Conservation (phyloP, 2,329 filamentous ascomycete species). For the Dactylellina cionopaga region DNA sequence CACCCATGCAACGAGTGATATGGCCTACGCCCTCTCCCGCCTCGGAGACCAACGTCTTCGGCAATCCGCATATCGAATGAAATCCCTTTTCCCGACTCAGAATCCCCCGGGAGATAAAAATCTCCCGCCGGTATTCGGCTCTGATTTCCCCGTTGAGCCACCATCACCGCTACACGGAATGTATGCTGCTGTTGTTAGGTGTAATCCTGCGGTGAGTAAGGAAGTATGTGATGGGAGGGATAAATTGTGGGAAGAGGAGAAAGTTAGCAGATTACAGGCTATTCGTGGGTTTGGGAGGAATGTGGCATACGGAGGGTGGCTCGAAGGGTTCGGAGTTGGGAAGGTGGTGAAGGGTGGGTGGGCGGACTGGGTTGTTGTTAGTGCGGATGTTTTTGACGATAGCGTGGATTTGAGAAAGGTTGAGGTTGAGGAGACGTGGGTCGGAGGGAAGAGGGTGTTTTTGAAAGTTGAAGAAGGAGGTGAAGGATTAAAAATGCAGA, state of each 20-base stretch:
- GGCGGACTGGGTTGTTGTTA: conserved; percentile 77
- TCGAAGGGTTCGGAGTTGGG: conserved; percentile 68
- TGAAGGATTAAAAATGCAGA: too few species aligned
- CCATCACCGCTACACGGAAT: conserved; percentile 74
- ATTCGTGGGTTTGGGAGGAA: conserved; percentile 71
- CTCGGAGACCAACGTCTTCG: conserved; percentile 69
- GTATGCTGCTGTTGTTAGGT: conserved; percentile 73
- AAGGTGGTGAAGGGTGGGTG: conserved; percentile 70
- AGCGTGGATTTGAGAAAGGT: conserved; percentile 66
- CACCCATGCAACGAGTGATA: conserved; percentile 77
- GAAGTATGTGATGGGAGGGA: conserved; percentile 62
- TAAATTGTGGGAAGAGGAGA: conserved; percentile 71
- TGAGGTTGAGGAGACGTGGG: conserved; percentile 74
- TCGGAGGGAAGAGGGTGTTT: conserved; percentile 67
- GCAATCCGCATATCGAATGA: conserved; percentile 73
- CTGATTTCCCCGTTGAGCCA: conserved; percentile 77
- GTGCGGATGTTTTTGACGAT: conserved; percentile 58
- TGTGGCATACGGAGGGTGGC: conserved; percentile 70
- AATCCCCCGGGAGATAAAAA: background rate
- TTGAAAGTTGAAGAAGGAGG: background rate
- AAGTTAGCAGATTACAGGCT: conserved; percentile 69
- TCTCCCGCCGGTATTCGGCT: conserved; percentile 67
- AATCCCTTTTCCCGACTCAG: conserved; percentile 66
- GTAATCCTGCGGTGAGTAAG: conserved; percentile 64
- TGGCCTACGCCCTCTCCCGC: conserved; percentile 72